Evolutionary conservation across 179 eudicot species (phyloP).

Genomic region (Corrigiola litoralis): DNA sequence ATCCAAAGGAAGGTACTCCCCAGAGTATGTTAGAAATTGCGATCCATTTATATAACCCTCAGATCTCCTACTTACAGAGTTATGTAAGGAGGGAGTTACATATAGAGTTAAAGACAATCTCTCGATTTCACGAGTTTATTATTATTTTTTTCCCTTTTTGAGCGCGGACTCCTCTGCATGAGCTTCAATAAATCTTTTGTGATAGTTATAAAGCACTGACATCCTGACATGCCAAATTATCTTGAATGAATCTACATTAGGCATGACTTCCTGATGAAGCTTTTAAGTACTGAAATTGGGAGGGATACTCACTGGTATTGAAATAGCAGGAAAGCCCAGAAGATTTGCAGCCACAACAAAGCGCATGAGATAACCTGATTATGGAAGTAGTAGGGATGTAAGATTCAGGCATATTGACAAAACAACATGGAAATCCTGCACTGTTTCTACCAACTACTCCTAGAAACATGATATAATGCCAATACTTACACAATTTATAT

Average conservation of each 20-base stretch:
- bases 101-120: too few species aligned
- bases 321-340: constrained; percentile 90
- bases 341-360: constrained; percentile 75
- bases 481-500: not conserved
- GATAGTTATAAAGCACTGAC: too few species aligned
- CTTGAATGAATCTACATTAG: not conserved
- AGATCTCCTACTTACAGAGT: too few species aligned
- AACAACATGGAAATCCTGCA: not conserved
- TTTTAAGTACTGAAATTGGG: not conserved
- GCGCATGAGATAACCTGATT: constrained; percentile 84
- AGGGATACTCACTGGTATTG: constrained; percentile 67
- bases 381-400: not conserved
- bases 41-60: too few species aligned
- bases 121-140: too few species aligned
- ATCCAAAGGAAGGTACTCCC: too few species aligned
- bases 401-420: not conserved
- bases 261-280: not conserved
- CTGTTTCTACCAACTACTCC: not conserved
- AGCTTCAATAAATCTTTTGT: too few species aligned
- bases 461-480: not conserved
- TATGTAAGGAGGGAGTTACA: too few species aligned
- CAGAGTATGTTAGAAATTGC: too few species aligned
- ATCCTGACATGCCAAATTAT: not conserved
- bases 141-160: too few species aligned
- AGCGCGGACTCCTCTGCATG: too few species aligned